Evolutionary conservation across 1,284 basidiomycete genomes (phyloP).

Genomic region (Abortiporus biennis): DNA sequence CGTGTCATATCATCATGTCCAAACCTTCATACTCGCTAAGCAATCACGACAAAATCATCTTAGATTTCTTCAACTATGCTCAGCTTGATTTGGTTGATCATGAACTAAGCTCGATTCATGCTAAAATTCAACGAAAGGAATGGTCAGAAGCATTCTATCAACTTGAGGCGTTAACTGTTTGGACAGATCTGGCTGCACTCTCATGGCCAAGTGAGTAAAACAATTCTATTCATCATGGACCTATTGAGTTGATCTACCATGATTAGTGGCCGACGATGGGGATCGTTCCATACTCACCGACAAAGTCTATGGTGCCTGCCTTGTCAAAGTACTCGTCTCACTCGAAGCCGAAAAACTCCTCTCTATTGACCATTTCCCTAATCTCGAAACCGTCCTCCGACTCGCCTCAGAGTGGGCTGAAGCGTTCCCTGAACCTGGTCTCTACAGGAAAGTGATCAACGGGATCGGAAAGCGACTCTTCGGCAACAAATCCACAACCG

Average conservation of each 20-base stretch:
- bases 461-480: conserved; percentile 31
- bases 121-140: conserved; percentile 6
- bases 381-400: conserved; percentile 30
- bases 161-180: conserved; percentile 7
- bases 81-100: conserved; percentile 7
- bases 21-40: conserved; percentile 21
- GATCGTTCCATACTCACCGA: conserved; percentile 29
- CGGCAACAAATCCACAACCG: conserved; percentile 22
- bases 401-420: conserved; percentile 25
- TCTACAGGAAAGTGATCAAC: conserved; percentile 29
- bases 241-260: conserved; percentile 1
- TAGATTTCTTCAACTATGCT: conserved; percentile 10
- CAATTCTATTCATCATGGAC: background rate
- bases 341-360: conserved; percentile 26
- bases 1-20: conserved; percentile 20
- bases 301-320: conserved; percentile 30
- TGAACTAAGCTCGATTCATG: conserved; percentile 7
- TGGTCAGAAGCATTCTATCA: conserved; percentile 7
- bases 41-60: background rate
- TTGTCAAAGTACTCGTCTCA: conserved; percentile 30
- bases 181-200: background rate
- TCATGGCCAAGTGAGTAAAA: conserved; percentile 6
- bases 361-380: conserved; percentile 25
- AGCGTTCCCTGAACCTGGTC: background rate
- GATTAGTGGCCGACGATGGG: conserved; percentile 32